Evolutionary conservation across 768 basidiomycete genomes (phyloP), one percentile per base, ranked within the genome.

Genomic region (Udeniomyces megalosporus): DNA sequence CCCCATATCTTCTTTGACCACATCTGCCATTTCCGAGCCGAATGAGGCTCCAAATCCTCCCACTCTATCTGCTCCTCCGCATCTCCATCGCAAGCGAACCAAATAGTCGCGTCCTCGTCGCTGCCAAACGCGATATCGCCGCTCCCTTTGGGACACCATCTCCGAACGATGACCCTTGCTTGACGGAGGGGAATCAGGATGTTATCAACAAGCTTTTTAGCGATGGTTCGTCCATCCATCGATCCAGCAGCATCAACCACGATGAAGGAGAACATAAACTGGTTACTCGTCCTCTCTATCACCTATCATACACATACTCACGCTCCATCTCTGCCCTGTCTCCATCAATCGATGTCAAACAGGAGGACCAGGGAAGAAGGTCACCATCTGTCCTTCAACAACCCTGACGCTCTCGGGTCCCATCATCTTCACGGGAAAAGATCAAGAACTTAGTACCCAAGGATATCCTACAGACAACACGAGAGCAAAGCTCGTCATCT

Each of bases 401-500:
- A 44, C 65, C 8, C 74, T 75, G 59, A 66, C 66, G 5, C 61
- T 77, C 29, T 66, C 70, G 7, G 68, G 70, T 0, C 67, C 73
- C 3, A 74, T 77, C 67, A 63, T 72, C 35, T 73, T 77, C 67
- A 71, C 71, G 7, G 72, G 74, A 2, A 71, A 72, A 24, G 69
- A 71, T 46, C 75, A 75, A 35, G 73, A 75, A 53, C 65, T 77
- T 31, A 72, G 74, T 15, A 77, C 76, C 0, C 66, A 70, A n/a
- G 76, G 75, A 5, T 75, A 73, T 63, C 76, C 76, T 4, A 66
- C 67, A 14, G 74, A 72, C 17, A 70, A 71, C 4, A 66, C 70
- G n/a, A 66, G 74, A 58, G 75, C 75, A 3, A 66, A 68, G 29
- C 64, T 76, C 12, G 61, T 71, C 0, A 70, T 73, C 14, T 69